These are phyloP conservation scores for Cladosporium colombiae DNA, from an alignment of 2,329 filamentous ascomycete genomes.

Conservation along the genomic window DNA sequence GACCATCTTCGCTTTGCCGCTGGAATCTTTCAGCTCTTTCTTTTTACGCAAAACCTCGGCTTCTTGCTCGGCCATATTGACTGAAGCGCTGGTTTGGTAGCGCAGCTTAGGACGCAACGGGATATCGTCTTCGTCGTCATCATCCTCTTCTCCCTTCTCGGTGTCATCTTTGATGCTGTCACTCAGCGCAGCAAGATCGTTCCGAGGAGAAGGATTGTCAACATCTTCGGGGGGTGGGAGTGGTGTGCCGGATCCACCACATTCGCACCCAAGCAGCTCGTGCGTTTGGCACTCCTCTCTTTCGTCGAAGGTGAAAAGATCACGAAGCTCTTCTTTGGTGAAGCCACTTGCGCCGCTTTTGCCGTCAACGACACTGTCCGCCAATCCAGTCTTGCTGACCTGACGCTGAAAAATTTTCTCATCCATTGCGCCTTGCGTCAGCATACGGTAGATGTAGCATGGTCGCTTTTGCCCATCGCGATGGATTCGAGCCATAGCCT, in stretches of 20 bases:
- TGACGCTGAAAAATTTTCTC: slow-evolving; percentile 77
- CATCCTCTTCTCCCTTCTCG: slow-evolving; percentile 29
- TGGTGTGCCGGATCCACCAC: slow-evolving; percentile 55
- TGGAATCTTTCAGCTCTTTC: slow-evolving; percentile 36
- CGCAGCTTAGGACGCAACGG: slow-evolving; percentile 9
- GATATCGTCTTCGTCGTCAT: slow-evolving; percentile 27
- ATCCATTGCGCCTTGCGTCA: slow-evolving; percentile 68
- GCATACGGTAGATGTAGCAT: slow-evolving; percentile 68
- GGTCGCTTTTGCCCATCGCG: slow-evolving; percentile 69
- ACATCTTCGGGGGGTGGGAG: slow-evolving; percentile 30
- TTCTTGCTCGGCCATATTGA: slow-evolving; percentile 51
- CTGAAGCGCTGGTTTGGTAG: slow-evolving; percentile 32
- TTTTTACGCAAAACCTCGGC: slow-evolving; percentile 33
- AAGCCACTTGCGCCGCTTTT: slow-evolving; percentile 63
- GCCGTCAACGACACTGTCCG: slow-evolving; percentile 70
- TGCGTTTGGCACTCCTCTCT: slow-evolving; percentile 66
- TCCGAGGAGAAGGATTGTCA: slow-evolving; percentile 27
- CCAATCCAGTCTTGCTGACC: slow-evolving; percentile 68
- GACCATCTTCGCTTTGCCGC: slow-evolving; percentile 45
- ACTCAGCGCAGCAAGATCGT: slow-evolving; percentile 30
- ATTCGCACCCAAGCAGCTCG: slow-evolving; percentile 64
- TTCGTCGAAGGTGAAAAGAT: slow-evolving; percentile 67
- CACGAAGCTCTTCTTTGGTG: slow-evolving; percentile 64
- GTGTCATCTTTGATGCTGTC: slow-evolving; percentile 24
- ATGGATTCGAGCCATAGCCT: slow-evolving; percentile 75